phyloP scores from a whole-genome alignment of 2,329 filamentous ascomycete genomes.

The Triangularia setosa region DNA sequence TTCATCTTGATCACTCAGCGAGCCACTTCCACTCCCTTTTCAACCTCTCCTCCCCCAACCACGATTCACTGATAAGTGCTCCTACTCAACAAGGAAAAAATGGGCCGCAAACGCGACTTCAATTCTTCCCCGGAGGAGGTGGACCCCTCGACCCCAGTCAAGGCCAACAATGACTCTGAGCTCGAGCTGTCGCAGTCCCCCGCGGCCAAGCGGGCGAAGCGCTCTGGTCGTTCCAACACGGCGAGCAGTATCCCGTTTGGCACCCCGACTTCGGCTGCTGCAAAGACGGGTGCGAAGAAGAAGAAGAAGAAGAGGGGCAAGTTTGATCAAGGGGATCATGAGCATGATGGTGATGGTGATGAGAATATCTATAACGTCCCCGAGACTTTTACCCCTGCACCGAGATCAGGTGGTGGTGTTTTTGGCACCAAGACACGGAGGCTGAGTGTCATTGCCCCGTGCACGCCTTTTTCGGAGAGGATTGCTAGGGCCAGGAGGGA shows the following conservation, averaged over 20 bases:
- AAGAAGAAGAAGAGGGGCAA: background rate
- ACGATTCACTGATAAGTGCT: background rate
- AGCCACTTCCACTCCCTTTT: too few species aligned
- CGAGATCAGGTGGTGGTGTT: background rate
- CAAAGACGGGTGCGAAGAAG: background rate
- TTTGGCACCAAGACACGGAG: background rate
- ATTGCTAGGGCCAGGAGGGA: background rate
- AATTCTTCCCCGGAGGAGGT: background rate
- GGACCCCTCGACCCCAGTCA: background rate
- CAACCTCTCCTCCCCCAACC: too few species aligned
- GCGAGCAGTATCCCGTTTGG: background rate
- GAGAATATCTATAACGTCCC: background rate
- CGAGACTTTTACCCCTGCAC: background rate
- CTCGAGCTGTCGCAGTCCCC: background rate
- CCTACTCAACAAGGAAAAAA: background rate
- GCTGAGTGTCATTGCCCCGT: background rate
- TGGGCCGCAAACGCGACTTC: background rate
- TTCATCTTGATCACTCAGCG: too few species aligned
- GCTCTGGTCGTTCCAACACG: background rate
- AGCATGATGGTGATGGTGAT: too few species aligned
- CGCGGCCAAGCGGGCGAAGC: slow-evolving; percentile 13
- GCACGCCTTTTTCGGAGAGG: background rate
- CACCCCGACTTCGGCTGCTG: background rate
- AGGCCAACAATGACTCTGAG: background rate
- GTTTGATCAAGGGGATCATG: background rate